These are phyloP conservation scores for Alternaria arborescens DNA, from an alignment of 2,329 filamentous ascomycete genomes.

Conservation along the genomic window DNA sequence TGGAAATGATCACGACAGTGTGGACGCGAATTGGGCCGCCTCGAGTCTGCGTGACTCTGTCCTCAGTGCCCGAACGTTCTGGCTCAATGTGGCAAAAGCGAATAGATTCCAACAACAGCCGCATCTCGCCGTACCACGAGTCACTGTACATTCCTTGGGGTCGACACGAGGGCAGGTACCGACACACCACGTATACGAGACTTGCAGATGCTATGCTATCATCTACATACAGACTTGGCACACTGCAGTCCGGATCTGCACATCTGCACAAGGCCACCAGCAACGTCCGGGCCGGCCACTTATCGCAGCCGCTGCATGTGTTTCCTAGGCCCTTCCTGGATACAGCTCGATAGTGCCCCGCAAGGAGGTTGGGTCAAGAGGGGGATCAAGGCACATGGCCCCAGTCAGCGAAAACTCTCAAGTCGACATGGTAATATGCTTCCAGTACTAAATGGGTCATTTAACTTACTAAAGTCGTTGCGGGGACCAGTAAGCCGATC, in stretches of 20 bases:
- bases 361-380: slow-evolving; percentile 37
- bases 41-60: slow-evolving; percentile 29
- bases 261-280: slow-evolving; percentile 42
- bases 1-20: slow-evolving; percentile 47
- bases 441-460: slow-evolving; percentile 37
- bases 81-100: slow-evolving; percentile 30
- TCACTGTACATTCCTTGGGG: slow-evolving; percentile 33
- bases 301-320: slow-evolving; percentile 53
- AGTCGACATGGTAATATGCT: slow-evolving; percentile 22
- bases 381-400: slow-evolving; percentile 33
- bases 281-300: slow-evolving; percentile 52
- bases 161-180: slow-evolving; percentile 27
- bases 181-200: slow-evolving; percentile 27
- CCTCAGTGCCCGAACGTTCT: slow-evolving; percentile 26
- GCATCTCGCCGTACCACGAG: slow-evolving; percentile 33
- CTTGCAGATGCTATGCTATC: slow-evolving; percentile 28
- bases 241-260: slow-evolving; percentile 45
- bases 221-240: slow-evolving; percentile 40
- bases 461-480: slow-evolving; percentile 45
- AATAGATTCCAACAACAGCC: slow-evolving; percentile 31
- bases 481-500: slow-evolving; percentile 41
- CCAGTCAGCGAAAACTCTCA: slow-evolving; percentile 31
- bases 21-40: slow-evolving; percentile 33
- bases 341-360: slow-evolving; percentile 35
- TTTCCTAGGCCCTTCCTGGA: slow-evolving; percentile 42